Evolutionary conservation across 306 rosid species (phyloP).

Genomic region (Glycine tomentella): DNA sequence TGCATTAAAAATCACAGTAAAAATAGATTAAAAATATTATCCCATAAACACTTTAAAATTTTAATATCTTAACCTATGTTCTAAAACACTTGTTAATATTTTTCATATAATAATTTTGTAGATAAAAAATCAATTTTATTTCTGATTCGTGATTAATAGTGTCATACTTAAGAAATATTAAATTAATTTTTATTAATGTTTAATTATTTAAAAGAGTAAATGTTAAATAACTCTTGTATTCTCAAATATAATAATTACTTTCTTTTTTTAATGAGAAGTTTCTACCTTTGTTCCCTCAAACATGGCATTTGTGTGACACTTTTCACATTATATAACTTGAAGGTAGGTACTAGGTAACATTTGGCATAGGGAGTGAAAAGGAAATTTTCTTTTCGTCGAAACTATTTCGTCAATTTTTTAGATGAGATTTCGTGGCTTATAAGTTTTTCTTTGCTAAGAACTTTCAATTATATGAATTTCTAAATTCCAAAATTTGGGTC

Average conservation of each 20-base stretch:
- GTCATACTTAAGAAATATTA: neutral
- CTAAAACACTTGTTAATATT: neutral
- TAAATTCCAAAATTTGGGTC: constrained; percentile 29
- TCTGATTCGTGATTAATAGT: neutral
- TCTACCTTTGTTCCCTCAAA: neutral
- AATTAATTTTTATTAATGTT: neutral
- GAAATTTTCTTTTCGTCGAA: neutral
- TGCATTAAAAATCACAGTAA: neutral
- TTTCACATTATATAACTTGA: neutral
- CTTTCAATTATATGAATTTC: neutral
- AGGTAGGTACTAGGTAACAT: neutral
- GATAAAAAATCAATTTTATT: neutral
- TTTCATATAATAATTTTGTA: neutral
- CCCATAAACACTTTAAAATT: neutral
- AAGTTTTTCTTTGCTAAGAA: neutral
- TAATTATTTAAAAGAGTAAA: neutral
- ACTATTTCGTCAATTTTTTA: neutral
- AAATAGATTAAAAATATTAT: neutral
- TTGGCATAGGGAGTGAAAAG: neutral
- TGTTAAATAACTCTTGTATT: neutral
- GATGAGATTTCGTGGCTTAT: constrained; percentile 3
- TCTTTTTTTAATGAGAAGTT: neutral
- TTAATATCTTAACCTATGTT: neutral
- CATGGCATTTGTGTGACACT: no score
- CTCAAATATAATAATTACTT: neutral